Percentiles rank a stretch among this genome's conserved stretches.
Evolutionary conservation across 2,329 filamentous ascomycete genomes (phyloP).

Genomic region (Cercospora sojina): DNA sequence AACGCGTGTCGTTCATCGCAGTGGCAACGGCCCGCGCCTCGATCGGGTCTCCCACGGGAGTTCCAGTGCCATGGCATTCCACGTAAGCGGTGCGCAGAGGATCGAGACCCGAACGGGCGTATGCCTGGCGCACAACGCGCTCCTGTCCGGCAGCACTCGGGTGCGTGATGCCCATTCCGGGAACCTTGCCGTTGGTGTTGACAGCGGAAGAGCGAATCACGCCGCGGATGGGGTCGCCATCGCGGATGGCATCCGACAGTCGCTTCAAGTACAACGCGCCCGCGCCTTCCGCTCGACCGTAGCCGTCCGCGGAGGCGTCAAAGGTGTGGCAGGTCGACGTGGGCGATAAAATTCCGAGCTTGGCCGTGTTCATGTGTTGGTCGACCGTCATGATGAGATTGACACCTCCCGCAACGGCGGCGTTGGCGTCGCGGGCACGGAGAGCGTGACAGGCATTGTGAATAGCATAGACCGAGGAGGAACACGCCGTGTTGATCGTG

Average conservation of each 20-base stretch:
- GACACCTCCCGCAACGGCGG: background rate
- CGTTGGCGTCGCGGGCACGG: background rate
- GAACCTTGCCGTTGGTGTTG: conserved; percentile 21
- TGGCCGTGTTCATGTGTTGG: background rate
- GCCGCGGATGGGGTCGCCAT: conserved; percentile 25
- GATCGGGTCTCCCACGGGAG: background rate
- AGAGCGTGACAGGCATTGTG: background rate
- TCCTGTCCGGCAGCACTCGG: background rate
- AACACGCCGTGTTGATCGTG: background rate
- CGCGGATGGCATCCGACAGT: conserved; percentile 19
- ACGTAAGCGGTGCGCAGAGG: background rate
- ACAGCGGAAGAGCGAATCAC: conserved; percentile 27
- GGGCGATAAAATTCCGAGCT: background rate
- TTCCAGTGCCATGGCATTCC: background rate
- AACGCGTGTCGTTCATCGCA: background rate
- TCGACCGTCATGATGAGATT: background rate
- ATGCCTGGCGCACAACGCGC: background rate
- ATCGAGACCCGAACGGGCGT: background rate
- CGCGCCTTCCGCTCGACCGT: conserved; percentile 54
- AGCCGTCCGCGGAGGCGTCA: conserved; percentile 48
- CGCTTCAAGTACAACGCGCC: conserved; percentile 47
- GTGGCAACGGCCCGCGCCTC: background rate
- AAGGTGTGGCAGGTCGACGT: conserved; percentile 22
- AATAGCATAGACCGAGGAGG: background rate
- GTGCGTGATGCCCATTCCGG: background rate